A percentile compares a stretch with the other conserved stretches of the same genome.
Conservation (phyloP, 1,284 basidiomycete genomes). For the Leccinum pallidistipes region DNA sequence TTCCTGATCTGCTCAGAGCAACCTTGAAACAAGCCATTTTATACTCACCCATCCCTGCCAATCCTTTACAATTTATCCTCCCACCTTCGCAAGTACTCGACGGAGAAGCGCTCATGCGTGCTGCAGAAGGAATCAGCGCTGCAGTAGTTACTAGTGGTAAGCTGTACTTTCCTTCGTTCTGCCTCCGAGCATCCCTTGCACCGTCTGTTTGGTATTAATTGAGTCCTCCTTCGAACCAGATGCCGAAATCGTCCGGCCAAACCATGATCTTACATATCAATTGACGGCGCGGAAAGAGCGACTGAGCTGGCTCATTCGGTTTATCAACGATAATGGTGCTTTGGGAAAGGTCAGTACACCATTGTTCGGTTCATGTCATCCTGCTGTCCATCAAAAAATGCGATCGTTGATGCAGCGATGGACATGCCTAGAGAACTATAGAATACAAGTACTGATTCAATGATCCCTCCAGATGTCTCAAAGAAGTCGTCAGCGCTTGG, state of each 20-base stretch:
- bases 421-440: background rate
- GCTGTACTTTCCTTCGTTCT: constrained; percentile 1
- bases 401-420: background rate
- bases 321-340: constrained; percentile 84
- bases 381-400: background rate
- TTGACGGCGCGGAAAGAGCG: constrained; percentile 75
- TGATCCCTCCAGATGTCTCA: constrained; percentile 67
- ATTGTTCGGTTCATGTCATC: background rate
- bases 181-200: background rate
- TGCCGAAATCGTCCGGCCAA: constrained; percentile 68
- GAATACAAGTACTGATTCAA: constrained; percentile 9
- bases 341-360: constrained; percentile 59
- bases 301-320: constrained; percentile 80
- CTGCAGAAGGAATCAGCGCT: constrained; percentile 74
- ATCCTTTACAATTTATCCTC: constrained; percentile 84
- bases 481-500: constrained; percentile 71
- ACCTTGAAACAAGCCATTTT: constrained; percentile 88
- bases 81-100: constrained; percentile 65
- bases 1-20: constrained; percentile 72
- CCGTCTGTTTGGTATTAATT: background rate
- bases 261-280: constrained; percentile 82
- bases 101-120: constrained; percentile 78
- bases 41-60: constrained; percentile 54
- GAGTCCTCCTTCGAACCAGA: constrained; percentile 43
- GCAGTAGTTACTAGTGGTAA: constrained; percentile 72